phyloP scores from a whole-genome alignment of 768 basidiomycete species.

The Lyophyllum shimeji region DNA sequence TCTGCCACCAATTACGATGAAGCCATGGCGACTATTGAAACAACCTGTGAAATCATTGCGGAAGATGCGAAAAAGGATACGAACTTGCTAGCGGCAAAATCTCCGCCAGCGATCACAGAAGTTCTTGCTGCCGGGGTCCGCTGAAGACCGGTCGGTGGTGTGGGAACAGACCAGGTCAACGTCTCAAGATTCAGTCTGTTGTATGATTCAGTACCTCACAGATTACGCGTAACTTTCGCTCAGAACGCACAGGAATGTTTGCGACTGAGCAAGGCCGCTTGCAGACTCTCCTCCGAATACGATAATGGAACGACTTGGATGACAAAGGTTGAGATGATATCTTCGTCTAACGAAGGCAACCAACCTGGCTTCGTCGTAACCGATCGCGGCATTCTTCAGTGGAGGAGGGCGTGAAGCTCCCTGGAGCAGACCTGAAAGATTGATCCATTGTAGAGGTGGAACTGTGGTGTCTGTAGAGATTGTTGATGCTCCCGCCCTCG shows the following conservation, averaged over 20 bases:
- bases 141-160: conserved; percentile 47
- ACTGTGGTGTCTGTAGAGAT: conserved; percentile 54
- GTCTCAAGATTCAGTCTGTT: conserved; percentile 61
- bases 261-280: conserved; percentile 57
- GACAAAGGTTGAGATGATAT: conserved; percentile 12
- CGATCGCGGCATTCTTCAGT: conserved; percentile 72
- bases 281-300: conserved; percentile 78
- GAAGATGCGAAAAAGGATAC: conserved; percentile 26
- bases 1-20: conserved; percentile 73
- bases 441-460: conserved; percentile 76
- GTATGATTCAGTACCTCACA: not conserved
- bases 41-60: conserved; percentile 12
- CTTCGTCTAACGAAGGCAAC: conserved; percentile 1
- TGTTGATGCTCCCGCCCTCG: conserved; percentile 37
- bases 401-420: conserved; percentile 59
- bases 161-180: conserved; percentile 60
- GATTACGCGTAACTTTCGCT: not conserved
- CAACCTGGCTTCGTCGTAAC: conserved; percentile 50
- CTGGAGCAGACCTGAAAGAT: conserved; percentile 55
- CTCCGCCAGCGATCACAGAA: conserved; percentile 61
- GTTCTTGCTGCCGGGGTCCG: conserved; percentile 60
- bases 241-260: conserved; percentile 63
- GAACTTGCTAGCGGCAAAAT: conserved; percentile 83
- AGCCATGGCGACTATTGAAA: conserved; percentile 61
- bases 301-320: conserved; percentile 52